Evolutionary conservation across 192 early-diverging fungal genomes (phyloP), one percentile per base, ranked within the genome.

Genomic region (Pecoramyces ruminantium): DNA sequence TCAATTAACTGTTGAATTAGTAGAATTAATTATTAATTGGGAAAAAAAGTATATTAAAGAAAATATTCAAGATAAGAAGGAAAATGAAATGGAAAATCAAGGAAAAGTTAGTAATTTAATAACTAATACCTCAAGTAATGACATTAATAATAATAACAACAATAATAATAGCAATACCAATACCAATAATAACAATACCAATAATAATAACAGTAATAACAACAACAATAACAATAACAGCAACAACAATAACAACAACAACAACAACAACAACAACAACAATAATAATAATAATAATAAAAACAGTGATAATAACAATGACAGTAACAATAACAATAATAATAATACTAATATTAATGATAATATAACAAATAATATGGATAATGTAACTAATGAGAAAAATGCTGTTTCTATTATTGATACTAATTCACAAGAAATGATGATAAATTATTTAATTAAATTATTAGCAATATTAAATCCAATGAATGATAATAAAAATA

Each of bases 1-100:
- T 38, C 83, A 91, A 0, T 83, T 99, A 77, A 94, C 96, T 11
- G 89, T 97, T 51, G 97, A 98, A 82, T 87, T 99, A 29, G 92
- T 93, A 29, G 94, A 97, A 27, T 86, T 99, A 78, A 92, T 98
- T 78, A 85, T 97, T 29, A 91, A 88, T 78, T 99, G 98, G 98
- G 95, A 99, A 81, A 88, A 86, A 28, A 90, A 88, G 82, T 87
- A 90, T 17, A 86, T 92, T 29, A n/a, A 79, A 16, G 87, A 88
- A 40, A 30, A 81, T 25, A 85, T 84, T 29, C 81, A 79, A 9
- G 79, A 84, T 28, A 85, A 83, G 78, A 84, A 82, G 0, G 82
- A 83, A 3, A 86, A 88, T 51, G n/a, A 67, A n/a, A 51, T 1
- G 0, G 51, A 67, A n/a, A 67, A n/a, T 21, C 16, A 4, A 17